Evolutionary conservation across 73 alveolate species (phyloP), one percentile per base, ranked within the genome.

Genomic region (Uronychia binucleata): DNA sequence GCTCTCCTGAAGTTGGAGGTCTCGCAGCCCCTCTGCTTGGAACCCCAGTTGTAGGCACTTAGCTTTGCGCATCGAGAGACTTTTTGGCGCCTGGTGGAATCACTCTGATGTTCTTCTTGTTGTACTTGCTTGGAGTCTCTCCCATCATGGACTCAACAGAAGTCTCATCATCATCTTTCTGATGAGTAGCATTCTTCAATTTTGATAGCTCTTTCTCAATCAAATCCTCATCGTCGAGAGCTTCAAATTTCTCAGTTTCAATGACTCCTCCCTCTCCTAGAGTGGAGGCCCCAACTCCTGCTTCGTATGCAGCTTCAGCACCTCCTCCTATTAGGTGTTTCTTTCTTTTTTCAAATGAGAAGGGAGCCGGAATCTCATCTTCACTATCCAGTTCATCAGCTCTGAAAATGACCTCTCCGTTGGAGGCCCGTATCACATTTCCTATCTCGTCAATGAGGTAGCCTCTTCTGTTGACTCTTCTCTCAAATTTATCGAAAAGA

Each of bases 301-400:
- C 67, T 19, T 46, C 67, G 19, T 46, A 46, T 46, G 67, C 78
- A 26, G 58, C 30, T 13, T 46, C 78, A 14, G 59, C 74, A 26
- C 87, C 87, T 74, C 77, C 80, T 80, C 32, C n/a, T 57, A 31
- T 29, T 35, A 31, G 34, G 57, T 74, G 59, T 59, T 77, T 25
- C 33, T 67, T 33, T 35, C 74, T 75, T 34, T 84, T 84, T 74
- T 85, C 86, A 77, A 78, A 85, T 33, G 59, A 31, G 31, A 75
- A 88, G 0, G 94, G 94, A 30, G 90, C 94, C 29, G 94, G 94
- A 46, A 88, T 84, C 30, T 90, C 95, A 74, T 85, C 91, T 32
- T 90, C 90, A 27, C 57, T 74, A 78, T 84, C 95, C 33, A 90
- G 57, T 34, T 90, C 95, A 79, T 85, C 92, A 14, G 26, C 78